Evolutionary conservation across 352 stramenopile genomes (phyloP).

Genomic region (Phytophthora ramorum): DNA sequence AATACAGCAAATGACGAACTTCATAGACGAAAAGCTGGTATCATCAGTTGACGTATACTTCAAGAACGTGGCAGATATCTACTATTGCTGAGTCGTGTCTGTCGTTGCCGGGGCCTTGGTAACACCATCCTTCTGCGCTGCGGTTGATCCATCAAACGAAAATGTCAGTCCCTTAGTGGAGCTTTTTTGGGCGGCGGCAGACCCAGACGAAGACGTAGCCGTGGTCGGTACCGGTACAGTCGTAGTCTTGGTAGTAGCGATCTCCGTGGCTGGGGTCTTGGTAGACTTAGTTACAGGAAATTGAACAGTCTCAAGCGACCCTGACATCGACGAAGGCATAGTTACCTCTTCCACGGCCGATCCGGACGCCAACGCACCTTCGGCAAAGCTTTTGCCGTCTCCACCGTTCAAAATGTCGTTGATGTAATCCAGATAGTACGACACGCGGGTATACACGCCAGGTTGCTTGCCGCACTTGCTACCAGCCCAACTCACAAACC

Average conservation of each 20-base stretch:
- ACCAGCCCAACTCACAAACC: constrained; percentile 65
- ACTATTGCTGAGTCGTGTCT: constrained; percentile 9
- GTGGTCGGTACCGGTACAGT: not conserved
- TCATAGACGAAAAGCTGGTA: no score
- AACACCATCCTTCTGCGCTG: constrained; percentile 4
- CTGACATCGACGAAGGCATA: constrained; percentile 1
- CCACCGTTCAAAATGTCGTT: constrained; percentile 45
- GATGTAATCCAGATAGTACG: constrained; percentile 58
- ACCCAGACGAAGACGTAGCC: constrained; percentile 4
- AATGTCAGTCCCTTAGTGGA: constrained; percentile 19
- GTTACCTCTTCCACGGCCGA: constrained; percentile 4
- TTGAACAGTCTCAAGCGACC: not conserved
- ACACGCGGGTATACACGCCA: constrained; percentile 64
- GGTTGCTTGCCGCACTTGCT: constrained; percentile 52
- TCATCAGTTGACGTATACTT: no score
- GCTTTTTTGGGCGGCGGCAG: constrained; percentile 9
- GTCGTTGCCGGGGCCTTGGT: constrained; percentile 1
- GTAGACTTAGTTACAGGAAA: not conserved
- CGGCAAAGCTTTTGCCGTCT: constrained; percentile 18
- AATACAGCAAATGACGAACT: no score
- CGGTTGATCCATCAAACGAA: constrained; percentile 25
- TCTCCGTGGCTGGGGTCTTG: constrained; percentile 1
- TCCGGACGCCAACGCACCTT: constrained; percentile 1
- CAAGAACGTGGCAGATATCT: not conserved
- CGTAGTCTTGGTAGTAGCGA: constrained; percentile 5